A percentile compares a stretch with the other conserved stretches of the same genome.
These are phyloP conservation scores for Zygosaccharomyces bailii DNA, from an alignment of 805 yeast genomes.

Conservation along the genomic window DNA sequence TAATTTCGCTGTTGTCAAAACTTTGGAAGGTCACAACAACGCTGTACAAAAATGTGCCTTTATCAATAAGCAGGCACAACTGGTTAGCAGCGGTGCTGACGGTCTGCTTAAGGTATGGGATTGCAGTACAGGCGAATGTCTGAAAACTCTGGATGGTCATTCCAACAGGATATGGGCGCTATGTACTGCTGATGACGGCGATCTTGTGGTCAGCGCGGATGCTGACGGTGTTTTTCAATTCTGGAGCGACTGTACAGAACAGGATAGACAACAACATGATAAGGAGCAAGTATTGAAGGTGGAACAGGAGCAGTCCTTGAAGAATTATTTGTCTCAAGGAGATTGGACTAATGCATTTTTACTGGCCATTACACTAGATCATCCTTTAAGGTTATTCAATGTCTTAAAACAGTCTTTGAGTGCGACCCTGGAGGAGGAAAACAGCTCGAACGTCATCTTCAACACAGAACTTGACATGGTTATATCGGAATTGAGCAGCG, in stretches of 20 bases:
- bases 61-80: conserved; percentile 60
- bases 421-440: conserved; percentile 36
- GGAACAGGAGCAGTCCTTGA: conserved; percentile 85
- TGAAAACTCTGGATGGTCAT: conserved; percentile 87
- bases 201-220: conserved; percentile 76
- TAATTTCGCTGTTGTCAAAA: conserved; percentile 70
- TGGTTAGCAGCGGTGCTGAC: conserved; percentile 83
- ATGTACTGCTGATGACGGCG: conserved; percentile 61
- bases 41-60: conserved; percentile 82
- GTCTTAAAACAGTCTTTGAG: conserved; percentile 63
- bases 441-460: conserved; percentile 15
- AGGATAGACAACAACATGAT: conserved; percentile 49
- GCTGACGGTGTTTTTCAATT: conserved; percentile 90
- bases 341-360: conserved; percentile 89
- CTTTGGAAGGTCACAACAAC: conserved; percentile 92
- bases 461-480: conserved; percentile 59
- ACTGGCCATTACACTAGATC: conserved; percentile 80
- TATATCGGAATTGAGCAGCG: conserved; percentile 53
- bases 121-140: conserved; percentile 65
- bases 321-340: conserved; percentile 63
- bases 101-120: conserved; percentile 94
- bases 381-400: conserved; percentile 82
- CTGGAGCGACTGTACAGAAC: conserved; percentile 88
- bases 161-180: conserved; percentile 94
- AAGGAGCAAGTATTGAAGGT: conserved; percentile 54